These are phyloP conservation scores for Erucastrum elatum DNA, from an alignment of 345 rosid genomes.

Conservation along the genomic window DNA sequence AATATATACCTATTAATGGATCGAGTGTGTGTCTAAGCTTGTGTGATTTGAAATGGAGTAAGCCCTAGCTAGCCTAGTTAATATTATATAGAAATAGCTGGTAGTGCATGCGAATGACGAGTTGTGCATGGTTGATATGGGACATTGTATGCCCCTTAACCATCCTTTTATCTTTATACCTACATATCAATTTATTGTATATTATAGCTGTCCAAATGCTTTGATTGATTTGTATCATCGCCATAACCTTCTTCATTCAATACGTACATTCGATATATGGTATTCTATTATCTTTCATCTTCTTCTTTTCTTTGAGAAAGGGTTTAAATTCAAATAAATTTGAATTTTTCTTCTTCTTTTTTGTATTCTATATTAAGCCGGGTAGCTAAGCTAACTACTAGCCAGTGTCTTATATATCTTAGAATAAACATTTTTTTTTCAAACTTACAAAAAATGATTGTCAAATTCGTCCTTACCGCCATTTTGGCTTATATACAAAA, in stretches of 20 bases:
- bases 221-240: slow-evolving; percentile 6
- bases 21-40: slow-evolving; percentile 10
- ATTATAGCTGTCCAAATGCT: slow-evolving; percentile 32
- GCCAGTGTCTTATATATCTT: neutral
- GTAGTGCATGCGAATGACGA: slow-evolving; percentile 38
- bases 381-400: no score
- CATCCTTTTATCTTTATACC: slow-evolving; percentile 14
- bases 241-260: slow-evolving; percentile 8
- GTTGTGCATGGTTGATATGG: slow-evolving; percentile 38
- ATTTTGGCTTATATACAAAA: slow-evolving; percentile 11
- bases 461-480: slow-evolving; percentile 21
- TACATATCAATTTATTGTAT: neutral
- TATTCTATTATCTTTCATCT: neutral
- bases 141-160: slow-evolving; percentile 36
- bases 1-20: slow-evolving; percentile 14
- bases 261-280: neutral
- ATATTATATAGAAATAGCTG: slow-evolving; percentile 32
- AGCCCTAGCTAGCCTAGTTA: slow-evolving; percentile 30
- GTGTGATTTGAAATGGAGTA: slow-evolving; percentile 31
- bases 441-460: neutral
- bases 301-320: neutral
- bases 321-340: no score
- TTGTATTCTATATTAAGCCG: neutral
- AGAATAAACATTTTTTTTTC: neutral
- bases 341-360: no score